Conservation (phyloP, 2,329 filamentous ascomycete species). For the Alternaria burnsii region DNA sequence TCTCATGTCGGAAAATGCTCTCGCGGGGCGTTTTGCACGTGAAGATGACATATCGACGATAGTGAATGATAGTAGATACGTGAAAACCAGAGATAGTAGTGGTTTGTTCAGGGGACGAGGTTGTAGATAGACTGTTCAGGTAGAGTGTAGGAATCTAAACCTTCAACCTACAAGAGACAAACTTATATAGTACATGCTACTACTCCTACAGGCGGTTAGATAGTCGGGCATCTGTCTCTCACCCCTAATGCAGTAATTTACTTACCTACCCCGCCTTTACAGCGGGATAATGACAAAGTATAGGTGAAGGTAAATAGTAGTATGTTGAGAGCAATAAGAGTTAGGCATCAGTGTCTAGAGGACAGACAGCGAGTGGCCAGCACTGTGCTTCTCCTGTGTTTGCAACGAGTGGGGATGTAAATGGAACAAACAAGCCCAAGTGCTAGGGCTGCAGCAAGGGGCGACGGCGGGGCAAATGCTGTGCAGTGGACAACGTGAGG, state of each 20-base stretch:
- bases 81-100: not conserved
- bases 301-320: not conserved
- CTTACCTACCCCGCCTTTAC: not conserved
- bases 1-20: too few species aligned
- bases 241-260: not conserved
- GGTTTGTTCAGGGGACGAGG: too few species aligned
- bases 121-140: too few species aligned
- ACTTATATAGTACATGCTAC: not conserved
- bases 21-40: too few species aligned
- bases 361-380: not conserved
- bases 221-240: not conserved
- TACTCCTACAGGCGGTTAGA: not conserved
- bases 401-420: not conserved
- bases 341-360: not conserved
- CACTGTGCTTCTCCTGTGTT: not conserved
- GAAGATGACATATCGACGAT: too few species aligned
- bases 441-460: not conserved
- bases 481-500: not conserved
- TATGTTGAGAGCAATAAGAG: not conserved
- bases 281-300: not conserved
- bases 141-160: not conserved
- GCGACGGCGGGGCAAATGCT: not conserved
- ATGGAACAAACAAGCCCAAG: not conserved
- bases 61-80: too few species aligned
- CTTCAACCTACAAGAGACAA: not conserved